Evolutionary conservation across 768 basidiomycete genomes (phyloP), one percentile per base, ranked within the genome.

Genomic region (Xerocomus potaroensis): DNA sequence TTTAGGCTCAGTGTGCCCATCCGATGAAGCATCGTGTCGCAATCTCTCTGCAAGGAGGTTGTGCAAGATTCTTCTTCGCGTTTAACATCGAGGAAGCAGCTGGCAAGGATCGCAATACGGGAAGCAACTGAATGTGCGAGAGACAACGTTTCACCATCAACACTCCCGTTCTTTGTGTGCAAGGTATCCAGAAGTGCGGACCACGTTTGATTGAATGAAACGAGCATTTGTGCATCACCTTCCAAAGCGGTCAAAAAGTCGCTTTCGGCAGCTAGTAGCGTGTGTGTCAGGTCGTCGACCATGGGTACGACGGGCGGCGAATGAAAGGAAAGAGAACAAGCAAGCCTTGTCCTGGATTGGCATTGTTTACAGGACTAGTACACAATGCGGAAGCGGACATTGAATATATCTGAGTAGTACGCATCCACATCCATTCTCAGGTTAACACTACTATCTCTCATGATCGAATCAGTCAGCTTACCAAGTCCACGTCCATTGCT

Each of bases 71-170:
- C 44, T 43, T 50, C 55, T 0, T 1, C 22, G 7, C 9, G 45
- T 14, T 8, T 32, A 5, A 58, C 7, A 39, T 54, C 42, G 0
- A 58, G 18, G 5, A 26, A 50, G 34, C 47, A 57, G 10, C 19
- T 47, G 0, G 55, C 48, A 6, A 58, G 1, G 0, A 12, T 40
- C 2, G 26, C 3, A 12, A 58, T 47, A 1, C 55, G 55, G 4
- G 41, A 31, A 2, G 56, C 44, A 3, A 57, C 33, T 0, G 1
- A 24, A 10, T 50, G 14, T 3, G 18, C 44, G 1, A 58, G 46
- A 1, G 7, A 31, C 2, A 52, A 18, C 0, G 50, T 41, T 6
- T 48, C 48, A 1, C 24, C 0, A 1, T 19, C 15, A 15, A 19
- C 18, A 9, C 0, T 26, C 4, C 46, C 39, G 0, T n/a, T 30